Conservation (phyloP, 495 filamentous ascomycete genomes). For the Xanthoparmelia taractica region DNA sequence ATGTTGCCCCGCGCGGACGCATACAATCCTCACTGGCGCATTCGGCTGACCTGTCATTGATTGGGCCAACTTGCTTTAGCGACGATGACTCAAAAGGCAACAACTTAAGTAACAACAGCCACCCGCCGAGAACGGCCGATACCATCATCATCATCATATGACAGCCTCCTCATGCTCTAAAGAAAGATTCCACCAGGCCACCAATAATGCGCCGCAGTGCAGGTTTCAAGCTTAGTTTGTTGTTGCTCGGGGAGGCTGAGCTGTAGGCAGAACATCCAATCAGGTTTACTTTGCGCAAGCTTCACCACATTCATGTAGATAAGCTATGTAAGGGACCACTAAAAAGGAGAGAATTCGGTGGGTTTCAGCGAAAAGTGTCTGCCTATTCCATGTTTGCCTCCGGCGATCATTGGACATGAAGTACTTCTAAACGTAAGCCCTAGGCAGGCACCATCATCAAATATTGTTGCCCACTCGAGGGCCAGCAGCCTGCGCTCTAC, state of each 20-base stretch:
- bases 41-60: slow-evolving; percentile 9
- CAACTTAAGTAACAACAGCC: slow-evolving; percentile 11
- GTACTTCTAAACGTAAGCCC: background rate
- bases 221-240: slow-evolving; percentile 13
- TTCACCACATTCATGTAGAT: background rate
- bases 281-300: background rate
- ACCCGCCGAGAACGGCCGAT: slow-evolving; percentile 1
- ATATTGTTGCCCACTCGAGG: background rate
- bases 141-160: slow-evolving; percentile 11
- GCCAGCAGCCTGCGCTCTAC: background rate
- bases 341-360: background rate
- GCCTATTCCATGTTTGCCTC: slow-evolving; percentile 4
- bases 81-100: slow-evolving; percentile 25
- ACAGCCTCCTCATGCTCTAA: slow-evolving; percentile 7
- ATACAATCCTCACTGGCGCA: slow-evolving; percentile 6
- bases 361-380: background rate
- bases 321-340: background rate
- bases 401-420: background rate
- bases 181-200: slow-evolving; percentile 15
- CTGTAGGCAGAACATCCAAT: background rate
- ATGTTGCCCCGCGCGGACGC: slow-evolving; percentile 9
- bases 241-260: slow-evolving; percentile 17
- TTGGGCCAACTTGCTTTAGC: slow-evolving; percentile 17
- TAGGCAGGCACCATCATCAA: background rate
- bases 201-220: slow-evolving; percentile 14